These are phyloP conservation scores for Naegleria gruberi DNA, from an alignment of 208 protist species.

Conservation along the genomic window DNA sequence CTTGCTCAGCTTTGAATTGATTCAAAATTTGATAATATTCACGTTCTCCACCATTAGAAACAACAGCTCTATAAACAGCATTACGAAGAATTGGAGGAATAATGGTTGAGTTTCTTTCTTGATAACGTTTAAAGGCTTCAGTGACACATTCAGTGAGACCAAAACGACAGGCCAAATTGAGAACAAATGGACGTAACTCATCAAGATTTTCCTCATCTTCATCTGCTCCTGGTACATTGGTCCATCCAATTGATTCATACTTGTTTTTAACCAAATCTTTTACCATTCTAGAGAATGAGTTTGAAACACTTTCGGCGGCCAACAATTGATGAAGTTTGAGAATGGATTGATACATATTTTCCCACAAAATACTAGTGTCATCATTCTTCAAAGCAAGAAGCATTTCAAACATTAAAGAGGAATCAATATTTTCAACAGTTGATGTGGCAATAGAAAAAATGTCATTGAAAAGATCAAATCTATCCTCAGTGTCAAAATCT, in stretches of 20 bases:
- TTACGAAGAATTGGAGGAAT: not conserved
- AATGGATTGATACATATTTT: not conserved
- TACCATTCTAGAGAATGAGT: not conserved
- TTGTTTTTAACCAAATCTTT: not conserved
- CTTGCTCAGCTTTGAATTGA: not conserved
- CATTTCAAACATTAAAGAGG: not conserved
- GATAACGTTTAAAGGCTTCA: not conserved
- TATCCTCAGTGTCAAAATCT: not conserved
- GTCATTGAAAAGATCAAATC: not conserved
- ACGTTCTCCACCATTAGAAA: not conserved
- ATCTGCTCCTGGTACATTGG: not conserved
- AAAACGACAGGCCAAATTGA: not conserved
- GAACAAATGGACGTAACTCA: not conserved
- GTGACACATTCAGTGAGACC: not conserved
- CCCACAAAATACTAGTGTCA: not conserved
- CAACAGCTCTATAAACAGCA: not conserved
- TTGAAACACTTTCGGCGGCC: not conserved
- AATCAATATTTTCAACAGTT: not conserved
- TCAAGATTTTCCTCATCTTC: not conserved
- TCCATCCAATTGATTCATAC: not conserved
- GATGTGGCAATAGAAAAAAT: not conserved
- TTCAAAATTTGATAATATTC: not conserved
- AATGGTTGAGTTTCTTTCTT: not conserved
- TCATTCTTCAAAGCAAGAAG: not conserved
- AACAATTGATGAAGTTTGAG: not conserved